Percentiles rank a stretch among this genome's conserved stretches.
phyloP scores from a whole-genome alignment of 1,284 basidiomycete genomes.

The Puccinia triticina region DNA sequence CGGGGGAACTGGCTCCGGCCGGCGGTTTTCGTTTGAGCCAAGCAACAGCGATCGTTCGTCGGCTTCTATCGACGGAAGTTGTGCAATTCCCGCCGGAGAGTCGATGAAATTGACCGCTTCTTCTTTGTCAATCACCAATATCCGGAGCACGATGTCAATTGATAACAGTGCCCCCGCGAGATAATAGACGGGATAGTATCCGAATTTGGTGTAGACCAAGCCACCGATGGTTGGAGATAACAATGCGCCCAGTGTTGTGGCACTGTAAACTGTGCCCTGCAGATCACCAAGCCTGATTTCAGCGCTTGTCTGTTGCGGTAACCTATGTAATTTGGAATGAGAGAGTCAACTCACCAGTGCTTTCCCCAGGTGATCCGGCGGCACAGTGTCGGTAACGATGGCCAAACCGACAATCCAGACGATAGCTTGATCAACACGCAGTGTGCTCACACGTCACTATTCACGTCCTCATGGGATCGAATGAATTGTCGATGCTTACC shows the following conservation, averaged over 20 bases:
- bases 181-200: conserved; percentile 45
- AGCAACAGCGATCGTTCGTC: conserved; percentile 14
- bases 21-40: background rate
- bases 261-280: conserved; percentile 42
- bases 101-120: background rate
- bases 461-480: background rate
- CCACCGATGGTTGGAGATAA: conserved; percentile 45
- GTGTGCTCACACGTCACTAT: background rate
- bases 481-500: conserved; percentile 1
- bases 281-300: conserved; percentile 13
- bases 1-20: background rate
- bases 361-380: conserved; percentile 31
- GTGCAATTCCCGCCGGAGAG: too few relatives aligned
- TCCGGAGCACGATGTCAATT: conserved; percentile 42
- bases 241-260: conserved; percentile 26
- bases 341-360: conserved; percentile 20
- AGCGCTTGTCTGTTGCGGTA: background rate
- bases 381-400: conserved; percentile 44
- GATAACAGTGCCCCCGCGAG: conserved; percentile 34
- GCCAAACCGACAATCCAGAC: conserved; percentile 50
- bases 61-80: background rate
- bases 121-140: conserved; percentile 38
- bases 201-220: conserved; percentile 33
- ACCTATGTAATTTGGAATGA: background rate
- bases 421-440: conserved; percentile 28